Evolutionary conservation across 352 stramenopile genomes (phyloP), one percentile per base, ranked within the genome.

Genomic region (Globisporangium cylindrosporum): DNA sequence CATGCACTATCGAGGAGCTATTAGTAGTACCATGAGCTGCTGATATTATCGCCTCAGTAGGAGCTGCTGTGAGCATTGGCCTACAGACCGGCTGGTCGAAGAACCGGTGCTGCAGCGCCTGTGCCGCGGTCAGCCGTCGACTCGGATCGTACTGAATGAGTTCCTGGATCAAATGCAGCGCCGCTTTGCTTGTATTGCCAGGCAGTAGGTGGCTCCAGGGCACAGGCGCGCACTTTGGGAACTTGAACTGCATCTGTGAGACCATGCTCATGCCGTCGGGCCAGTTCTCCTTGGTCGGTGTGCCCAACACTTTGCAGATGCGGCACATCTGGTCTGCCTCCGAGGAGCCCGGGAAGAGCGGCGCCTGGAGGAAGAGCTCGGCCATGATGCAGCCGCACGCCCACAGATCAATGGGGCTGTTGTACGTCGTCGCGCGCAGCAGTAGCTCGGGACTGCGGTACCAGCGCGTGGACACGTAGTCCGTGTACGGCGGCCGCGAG

Each of bases 321-420:
- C 98, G 97, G 71, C 94, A 94, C 29, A 99, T 89, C 76, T 99
- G 93, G 79, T 99, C 97, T 22, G 95, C 89, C 73, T 99, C 97
- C 22, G 79, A 95, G 20, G 78, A 88, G 5, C 97, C 84, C n/a
- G 86, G 78, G 64, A 94, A 96, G 9, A 93, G 67, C 25, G 84
- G 83, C n/a, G 78, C 72, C 48, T 85, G 86, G 10, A 91, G 63
- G 15, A 79, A 88, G 24, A 94, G 80, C 73, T 96, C 88, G n/a
- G 85, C 87, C 71, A 92, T 78, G 62, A 92, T 93, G 59, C 85
- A 95, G 32, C 86, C 87, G 32, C 83, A 92, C 10, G 88, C 85
- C 87, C 88, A 96, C 58, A 96, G 73, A 48, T 96, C 88, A 48
- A 93, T 89, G 3, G 84, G 84, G 34, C 78, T 90, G 66, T 93